A percentile compares a stretch with the other conserved stretches of the same genome.
Conservation (phyloP, 257 asterid species). For the Mentha longifolia region DNA sequence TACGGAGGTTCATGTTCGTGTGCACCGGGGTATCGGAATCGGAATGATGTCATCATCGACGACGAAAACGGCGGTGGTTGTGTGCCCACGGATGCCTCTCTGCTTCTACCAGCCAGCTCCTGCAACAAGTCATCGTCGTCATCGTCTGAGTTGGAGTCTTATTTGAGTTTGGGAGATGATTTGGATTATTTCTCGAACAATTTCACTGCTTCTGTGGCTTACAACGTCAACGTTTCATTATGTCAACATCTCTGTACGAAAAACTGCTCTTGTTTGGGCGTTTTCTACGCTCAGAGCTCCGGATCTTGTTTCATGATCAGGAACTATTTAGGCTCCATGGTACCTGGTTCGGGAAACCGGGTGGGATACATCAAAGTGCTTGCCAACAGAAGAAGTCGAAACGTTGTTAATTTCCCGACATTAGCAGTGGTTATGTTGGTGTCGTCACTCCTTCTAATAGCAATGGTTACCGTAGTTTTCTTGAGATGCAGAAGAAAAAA, state of each 20-base stretch:
- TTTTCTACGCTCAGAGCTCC: constrained; percentile 53
- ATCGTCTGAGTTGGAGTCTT: constrained; percentile 34
- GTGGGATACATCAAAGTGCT: constrained; percentile 58
- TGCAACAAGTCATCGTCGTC: constrained; percentile 40
- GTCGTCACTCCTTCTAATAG: constrained; percentile 43
- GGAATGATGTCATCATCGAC: constrained; percentile 28
- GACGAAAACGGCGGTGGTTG: constrained; percentile 44
- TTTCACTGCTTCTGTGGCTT: constrained; percentile 43
- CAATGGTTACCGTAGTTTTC: constrained; percentile 33
- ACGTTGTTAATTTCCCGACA: constrained; percentile 51
- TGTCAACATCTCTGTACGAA: constrained; percentile 62
- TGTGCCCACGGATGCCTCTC: constrained; percentile 48
- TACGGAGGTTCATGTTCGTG: constrained; percentile 66
- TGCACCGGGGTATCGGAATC: constrained; percentile 62
- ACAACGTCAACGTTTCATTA: constrained; percentile 36
- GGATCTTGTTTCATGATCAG: constrained; percentile 62
- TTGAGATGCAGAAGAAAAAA: neutral
- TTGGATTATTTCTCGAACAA: constrained; percentile 73
- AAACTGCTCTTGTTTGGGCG: constrained; percentile 72
- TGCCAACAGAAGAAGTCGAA: no score
- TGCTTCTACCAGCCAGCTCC: constrained; percentile 49
- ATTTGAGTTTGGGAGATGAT: constrained; percentile 44
- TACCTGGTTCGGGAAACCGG: constrained; percentile 36
- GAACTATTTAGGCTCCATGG: constrained; percentile 57
- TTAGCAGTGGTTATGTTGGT: constrained; percentile 45